Evolutionary conservation across 192 early-diverging fungal genomes (phyloP), one percentile per base, ranked within the genome.

Genomic region (Coemansia sp.): DNA sequence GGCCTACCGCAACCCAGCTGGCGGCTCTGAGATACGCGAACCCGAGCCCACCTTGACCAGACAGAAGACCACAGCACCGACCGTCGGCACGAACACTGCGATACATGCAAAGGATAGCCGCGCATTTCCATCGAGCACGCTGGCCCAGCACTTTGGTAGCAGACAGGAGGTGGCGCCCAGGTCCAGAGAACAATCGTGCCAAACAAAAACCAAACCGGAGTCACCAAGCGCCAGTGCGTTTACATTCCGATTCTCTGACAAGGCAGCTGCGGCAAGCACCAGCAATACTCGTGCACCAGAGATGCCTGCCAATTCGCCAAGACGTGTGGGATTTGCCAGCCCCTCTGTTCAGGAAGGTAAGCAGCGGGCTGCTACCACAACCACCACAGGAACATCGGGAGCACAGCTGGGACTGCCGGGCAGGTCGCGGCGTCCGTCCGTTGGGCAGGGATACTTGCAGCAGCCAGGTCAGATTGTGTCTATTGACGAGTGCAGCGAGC

Each of bases 401-500:
- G 11, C 10, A 40, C 38, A 3, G 33, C 5, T 9, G 33, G 11
- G 38, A 40, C 38, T 14, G 33, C 5, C 33, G 33, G 33, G 33
- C 9, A 56, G 22, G 47, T 20, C 7, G 57, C 65, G 13, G 25
- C 42, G 57, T 57, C 48, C 36, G 17, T 44, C 19, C 25, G 45
- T 27, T 54, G 40, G 14, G 22, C n/a, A 9, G 7, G 50, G 38
- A n/a, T n/a, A n/a, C 0, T 9, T 31, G 27, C 9, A 57, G 45
- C 37, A 33, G 2, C 48, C 59, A 11, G 73, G 65, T 17, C 67
- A 58, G n/a, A 1, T 20, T 31, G 62, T 79, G 61, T 34, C 66
- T 6, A 27, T 57, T 4, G 75, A 72, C 6, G 75, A 72, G 37
- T 72, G 70, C 47, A 60, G 38, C 28, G 70, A 65, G 13, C 58